phyloP scores from a whole-genome alignment of 495 filamentous ascomycete species.

The Neurospora africana region DNA sequence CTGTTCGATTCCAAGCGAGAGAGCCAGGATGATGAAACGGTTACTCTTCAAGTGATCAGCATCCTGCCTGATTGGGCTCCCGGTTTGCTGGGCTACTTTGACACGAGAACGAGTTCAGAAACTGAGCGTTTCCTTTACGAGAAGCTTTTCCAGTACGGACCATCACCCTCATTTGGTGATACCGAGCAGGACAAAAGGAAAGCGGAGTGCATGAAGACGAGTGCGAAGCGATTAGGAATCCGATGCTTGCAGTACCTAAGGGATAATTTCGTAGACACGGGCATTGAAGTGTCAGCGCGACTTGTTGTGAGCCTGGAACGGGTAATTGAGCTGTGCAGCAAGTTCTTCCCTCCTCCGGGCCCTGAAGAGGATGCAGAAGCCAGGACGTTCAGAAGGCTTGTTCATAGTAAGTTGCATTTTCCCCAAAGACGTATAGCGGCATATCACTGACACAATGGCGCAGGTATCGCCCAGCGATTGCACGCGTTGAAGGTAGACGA shows the following conservation, averaged over 20 bases:
- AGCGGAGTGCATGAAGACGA: conserved; percentile 17
- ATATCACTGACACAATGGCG: not conserved
- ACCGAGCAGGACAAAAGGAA: conserved; percentile 13
- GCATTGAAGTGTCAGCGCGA: conserved; percentile 30
- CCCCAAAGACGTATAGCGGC: not conserved
- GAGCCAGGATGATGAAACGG: conserved; percentile 5
- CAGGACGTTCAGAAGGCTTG: conserved; percentile 27
- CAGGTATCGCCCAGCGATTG: conserved; percentile 34
- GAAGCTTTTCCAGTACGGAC: conserved; percentile 41
- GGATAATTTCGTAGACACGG: conserved; percentile 31
- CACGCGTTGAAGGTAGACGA: conserved; percentile 37
- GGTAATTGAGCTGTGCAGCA: conserved; percentile 31
- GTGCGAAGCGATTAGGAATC: conserved; percentile 31
- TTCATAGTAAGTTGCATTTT: conserved; percentile 26
- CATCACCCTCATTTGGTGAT: conserved; percentile 19
- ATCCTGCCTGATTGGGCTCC: conserved; percentile 55
- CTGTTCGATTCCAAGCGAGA: conserved; percentile 20
- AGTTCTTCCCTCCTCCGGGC: conserved; percentile 29
- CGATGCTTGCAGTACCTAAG: conserved; percentile 37
- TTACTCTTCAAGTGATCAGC: conserved; percentile 8
- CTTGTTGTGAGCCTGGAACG: conserved; percentile 28
- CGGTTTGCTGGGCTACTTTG: conserved; percentile 52
- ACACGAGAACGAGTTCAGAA: conserved; percentile 40
- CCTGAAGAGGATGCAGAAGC: conserved; percentile 25
- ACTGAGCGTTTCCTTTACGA: conserved; percentile 47